Conservation (phyloP, 2,329 filamentous ascomycete species). For the Cladobotryum protrusum region DNA sequence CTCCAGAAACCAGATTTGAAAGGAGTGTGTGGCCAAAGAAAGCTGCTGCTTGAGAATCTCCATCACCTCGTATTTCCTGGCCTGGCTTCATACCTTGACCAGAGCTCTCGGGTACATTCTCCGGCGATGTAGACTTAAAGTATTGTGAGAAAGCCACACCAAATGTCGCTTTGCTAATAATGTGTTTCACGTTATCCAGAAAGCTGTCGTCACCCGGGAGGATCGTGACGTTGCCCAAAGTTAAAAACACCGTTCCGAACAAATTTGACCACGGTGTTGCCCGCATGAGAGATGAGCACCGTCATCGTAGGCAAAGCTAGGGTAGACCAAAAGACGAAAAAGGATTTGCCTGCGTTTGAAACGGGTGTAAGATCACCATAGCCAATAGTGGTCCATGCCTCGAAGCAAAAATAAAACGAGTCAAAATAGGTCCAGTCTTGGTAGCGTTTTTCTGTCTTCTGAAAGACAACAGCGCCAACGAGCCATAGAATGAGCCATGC, state of each 20-base stretch:
- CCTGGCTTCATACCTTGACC: not conserved
- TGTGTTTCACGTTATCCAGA: not conserved
- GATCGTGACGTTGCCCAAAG: slow-evolving; percentile 54
- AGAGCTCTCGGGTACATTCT: not conserved
- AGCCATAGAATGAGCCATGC: slow-evolving; percentile 74
- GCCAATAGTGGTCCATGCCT: slow-evolving; percentile 76
- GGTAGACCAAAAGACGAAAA: slow-evolving; percentile 87
- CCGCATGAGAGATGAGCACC: slow-evolving; percentile 77
- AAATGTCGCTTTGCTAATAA: not conserved
- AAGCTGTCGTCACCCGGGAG: slow-evolving; percentile 39
- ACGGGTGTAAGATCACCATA: slow-evolving; percentile 75
- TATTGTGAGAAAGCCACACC: not conserved
- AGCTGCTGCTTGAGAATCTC: no score
- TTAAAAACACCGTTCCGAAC: slow-evolving; percentile 49
- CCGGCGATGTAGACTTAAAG: not conserved
- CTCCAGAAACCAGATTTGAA: not conserved
- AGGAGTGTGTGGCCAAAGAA: no score
- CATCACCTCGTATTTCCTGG: no score
- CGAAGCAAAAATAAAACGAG: slow-evolving; percentile 79
- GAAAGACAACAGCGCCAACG: slow-evolving; percentile 69
- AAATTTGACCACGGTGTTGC: slow-evolving; percentile 69
- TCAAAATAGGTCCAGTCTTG: slow-evolving; percentile 70
- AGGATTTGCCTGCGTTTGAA: slow-evolving; percentile 72
- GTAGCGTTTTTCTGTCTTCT: slow-evolving; percentile 43
- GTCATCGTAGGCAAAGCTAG: slow-evolving; percentile 84